Evolutionary conservation across 345 rosid genomes (phyloP).

Genomic region (Raphanus sativus): DNA sequence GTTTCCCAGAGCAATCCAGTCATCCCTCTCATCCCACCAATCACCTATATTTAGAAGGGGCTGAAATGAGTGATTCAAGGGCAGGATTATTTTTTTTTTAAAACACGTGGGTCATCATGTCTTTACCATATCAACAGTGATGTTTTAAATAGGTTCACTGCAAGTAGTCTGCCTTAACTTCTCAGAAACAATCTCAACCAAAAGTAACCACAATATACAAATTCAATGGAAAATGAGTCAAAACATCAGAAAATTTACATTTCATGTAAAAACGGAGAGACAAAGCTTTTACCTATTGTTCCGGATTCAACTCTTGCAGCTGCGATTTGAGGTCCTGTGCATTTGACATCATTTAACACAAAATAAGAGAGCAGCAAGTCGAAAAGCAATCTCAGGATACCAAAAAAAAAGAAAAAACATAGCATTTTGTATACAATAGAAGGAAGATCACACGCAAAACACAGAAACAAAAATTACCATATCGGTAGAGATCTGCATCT

Average conservation of each 20-base stretch:
- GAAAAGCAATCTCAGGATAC: background rate
- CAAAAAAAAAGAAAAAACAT: background rate
- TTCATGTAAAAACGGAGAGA: slow-evolving; percentile 7
- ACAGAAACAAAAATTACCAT: slow-evolving; percentile 41
- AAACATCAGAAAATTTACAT: background rate
- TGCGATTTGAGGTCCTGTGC: slow-evolving; percentile 83
- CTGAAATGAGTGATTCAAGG: background rate
- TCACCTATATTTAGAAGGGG: slow-evolving; percentile 50
- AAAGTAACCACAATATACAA: background rate
- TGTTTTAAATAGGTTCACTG: slow-evolving; percentile 44
- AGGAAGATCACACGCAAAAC: background rate
- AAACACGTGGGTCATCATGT: slow-evolving; percentile 2
- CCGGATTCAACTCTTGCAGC: slow-evolving; percentile 89
- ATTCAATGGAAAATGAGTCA: background rate
- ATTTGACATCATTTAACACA: slow-evolving; percentile 4
- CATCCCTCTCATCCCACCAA: slow-evolving; percentile 99
- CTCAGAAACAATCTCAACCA: slow-evolving; percentile 14
- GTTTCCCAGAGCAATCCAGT: slow-evolving; percentile 97
- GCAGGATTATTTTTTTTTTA: background rate
- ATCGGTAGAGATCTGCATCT: slow-evolving; percentile 72
- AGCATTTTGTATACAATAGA: slow-evolving; percentile 6
- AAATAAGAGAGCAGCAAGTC: slow-evolving; percentile 9
- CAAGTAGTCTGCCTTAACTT: background rate
- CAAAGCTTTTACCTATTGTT: slow-evolving; percentile 65
- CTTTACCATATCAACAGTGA: slow-evolving; percentile 88